Evolutionary conservation across 2,329 filamentous ascomycete species (phyloP).

Genomic region (Alternaria triticimaculans): DNA sequence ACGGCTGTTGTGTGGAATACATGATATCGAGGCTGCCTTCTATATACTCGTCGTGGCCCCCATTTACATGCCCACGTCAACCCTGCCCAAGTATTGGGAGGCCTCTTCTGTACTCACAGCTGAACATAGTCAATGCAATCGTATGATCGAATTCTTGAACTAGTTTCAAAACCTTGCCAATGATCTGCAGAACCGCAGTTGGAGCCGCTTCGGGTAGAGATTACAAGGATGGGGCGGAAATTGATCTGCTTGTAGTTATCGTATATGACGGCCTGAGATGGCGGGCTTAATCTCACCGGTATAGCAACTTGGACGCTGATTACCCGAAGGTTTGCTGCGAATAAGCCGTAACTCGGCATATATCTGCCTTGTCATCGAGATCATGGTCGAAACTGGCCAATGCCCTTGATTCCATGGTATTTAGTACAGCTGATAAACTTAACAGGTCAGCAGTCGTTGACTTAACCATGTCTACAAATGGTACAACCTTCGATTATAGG

Average conservation of each 20-base stretch:
- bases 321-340: not conserved
- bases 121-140: not conserved
- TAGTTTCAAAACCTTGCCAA: not conserved
- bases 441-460: not conserved
- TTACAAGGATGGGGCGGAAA: not conserved
- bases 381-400: not conserved
- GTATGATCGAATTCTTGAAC: not conserved
- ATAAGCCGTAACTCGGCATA: not conserved
- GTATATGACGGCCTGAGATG: not conserved
- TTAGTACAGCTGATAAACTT: not conserved
- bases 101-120: not conserved
- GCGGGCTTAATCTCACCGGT: not conserved
- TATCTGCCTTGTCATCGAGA: not conserved
- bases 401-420: not conserved
- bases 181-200: not conserved
- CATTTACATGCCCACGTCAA: not conserved
- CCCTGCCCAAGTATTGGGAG: not conserved
- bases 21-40: not conserved
- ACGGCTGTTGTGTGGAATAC: not conserved
- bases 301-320: not conserved
- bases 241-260: not conserved
- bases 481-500: not conserved
- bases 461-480: not conserved
- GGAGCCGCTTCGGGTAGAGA: not conserved
- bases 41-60: not conserved